Conservation (phyloP, 345 rosid genomes). For the Salix arbutifolia region DNA sequence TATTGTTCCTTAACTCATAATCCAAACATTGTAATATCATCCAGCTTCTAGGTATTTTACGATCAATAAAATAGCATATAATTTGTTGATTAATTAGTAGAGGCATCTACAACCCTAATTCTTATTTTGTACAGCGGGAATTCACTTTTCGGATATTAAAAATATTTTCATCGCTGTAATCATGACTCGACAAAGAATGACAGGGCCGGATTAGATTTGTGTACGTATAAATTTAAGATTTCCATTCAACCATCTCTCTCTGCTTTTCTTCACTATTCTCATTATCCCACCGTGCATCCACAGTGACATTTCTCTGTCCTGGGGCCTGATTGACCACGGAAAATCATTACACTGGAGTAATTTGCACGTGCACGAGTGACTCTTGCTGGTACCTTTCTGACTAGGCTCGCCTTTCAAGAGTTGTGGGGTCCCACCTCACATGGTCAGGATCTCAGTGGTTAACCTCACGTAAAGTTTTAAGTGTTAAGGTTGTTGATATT, state of each 20-base stretch:
- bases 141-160: neutral
- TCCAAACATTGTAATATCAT: no score
- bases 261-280: no score
- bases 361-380: slow-evolving; percentile 21
- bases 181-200: neutral
- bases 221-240: neutral
- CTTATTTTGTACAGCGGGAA: no score
- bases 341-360: slow-evolving; percentile 4
- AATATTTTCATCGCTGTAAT: neutral
- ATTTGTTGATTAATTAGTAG: no score
- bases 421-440: neutral
- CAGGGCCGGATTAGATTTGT: neutral
- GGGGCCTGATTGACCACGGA: neutral
- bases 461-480: neutral
- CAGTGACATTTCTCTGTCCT: neutral
- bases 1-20: no score
- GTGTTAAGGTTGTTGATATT: no score
- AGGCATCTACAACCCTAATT: no score
- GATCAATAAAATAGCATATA: no score
- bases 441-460: neutral
- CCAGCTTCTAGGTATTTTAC: no score
- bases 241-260: no score
- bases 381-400: slow-evolving; percentile 9
- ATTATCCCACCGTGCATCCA: neutral
- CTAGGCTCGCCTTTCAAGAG: neutral